Conservation (phyloP, 83 land plant species). For the Diphasiastrum complanatum region DNA sequence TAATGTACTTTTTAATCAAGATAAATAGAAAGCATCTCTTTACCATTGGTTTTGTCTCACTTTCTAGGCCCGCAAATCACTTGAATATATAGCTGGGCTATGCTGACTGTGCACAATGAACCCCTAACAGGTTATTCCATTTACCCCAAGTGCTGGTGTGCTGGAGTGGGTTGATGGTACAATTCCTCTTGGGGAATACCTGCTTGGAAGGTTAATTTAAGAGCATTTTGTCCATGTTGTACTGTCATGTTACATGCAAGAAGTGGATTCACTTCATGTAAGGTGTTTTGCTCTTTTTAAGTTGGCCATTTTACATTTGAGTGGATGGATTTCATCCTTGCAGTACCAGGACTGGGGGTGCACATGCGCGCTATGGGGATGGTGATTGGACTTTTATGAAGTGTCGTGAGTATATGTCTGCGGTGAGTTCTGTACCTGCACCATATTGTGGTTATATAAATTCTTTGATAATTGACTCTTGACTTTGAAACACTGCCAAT, state of each 20-base stretch:
- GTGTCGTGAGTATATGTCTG: conserved; percentile 79
- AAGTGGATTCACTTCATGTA: neutral
- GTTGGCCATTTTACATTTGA: neutral
- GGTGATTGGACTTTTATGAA: conserved; percentile 78
- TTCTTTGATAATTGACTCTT: no score
- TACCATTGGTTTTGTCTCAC: no score
- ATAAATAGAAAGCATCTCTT: no score
- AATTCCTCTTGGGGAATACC: conserved; percentile 89
- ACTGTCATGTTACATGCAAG: neutral
- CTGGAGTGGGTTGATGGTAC: conserved; percentile 99
- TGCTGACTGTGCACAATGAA: no score
- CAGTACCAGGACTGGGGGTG: conserved; percentile 80
- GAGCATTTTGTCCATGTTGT: neutral
- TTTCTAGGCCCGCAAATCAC: no score
- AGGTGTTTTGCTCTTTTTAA: neutral
- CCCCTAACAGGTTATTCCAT: conserved; percentile 98
- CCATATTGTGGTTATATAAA: no score
- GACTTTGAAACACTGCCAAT: no score
- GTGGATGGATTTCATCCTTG: conserved; percentile 8
- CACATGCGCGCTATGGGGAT: conserved; percentile 87
- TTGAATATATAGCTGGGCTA: no score
- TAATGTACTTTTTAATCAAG: no score
- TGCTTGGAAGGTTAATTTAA: conserved; percentile 90
- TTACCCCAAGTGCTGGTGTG: conserved; percentile 99
- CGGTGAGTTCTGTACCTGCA: no score